Conservation (phyloP, 306 rosid species). For the Castanea sativa region DNA sequence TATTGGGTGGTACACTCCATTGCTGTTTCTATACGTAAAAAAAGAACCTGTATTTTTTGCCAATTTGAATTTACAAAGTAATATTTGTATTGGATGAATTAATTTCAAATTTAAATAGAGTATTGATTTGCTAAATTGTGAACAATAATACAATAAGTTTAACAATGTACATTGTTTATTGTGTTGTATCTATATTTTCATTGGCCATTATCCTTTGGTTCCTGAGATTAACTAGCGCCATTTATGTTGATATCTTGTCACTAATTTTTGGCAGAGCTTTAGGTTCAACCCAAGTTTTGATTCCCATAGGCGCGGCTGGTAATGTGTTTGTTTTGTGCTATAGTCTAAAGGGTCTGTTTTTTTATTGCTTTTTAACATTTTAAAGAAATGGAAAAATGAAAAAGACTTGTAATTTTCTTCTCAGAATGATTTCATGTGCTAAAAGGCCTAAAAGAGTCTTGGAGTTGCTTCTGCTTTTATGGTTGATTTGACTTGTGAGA, state of each 20-base stretch:
- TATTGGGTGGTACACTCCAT: not conserved
- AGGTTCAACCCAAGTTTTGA: constrained; percentile 19
- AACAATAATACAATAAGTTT: not conserved
- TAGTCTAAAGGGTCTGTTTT: not conserved
- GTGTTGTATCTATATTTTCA: not conserved
- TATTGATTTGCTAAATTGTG: not conserved
- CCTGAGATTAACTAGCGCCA: not conserved
- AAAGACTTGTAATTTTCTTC: not conserved
- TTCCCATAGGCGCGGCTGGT: constrained; percentile 43
- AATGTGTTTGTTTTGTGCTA: constrained; percentile 20
- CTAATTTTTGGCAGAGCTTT: constrained; percentile 14
- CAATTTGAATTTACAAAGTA: not conserved
- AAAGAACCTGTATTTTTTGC: not conserved
- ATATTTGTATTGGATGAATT: not conserved
- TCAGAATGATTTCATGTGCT: not conserved
- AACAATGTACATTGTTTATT: not conserved
- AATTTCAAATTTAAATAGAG: not conserved
- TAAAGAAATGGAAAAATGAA: not conserved
- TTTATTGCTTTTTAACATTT: not conserved
- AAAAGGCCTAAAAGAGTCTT: not conserved
- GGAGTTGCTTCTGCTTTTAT: not conserved
- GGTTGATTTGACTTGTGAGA: constrained; percentile 1
- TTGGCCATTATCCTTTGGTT: not conserved
- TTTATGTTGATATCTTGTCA: not conserved
- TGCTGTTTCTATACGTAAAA: not conserved